Conservation (phyloP, 2,329 filamentous ascomycete species). For the Botrytis paeoniae region DNA sequence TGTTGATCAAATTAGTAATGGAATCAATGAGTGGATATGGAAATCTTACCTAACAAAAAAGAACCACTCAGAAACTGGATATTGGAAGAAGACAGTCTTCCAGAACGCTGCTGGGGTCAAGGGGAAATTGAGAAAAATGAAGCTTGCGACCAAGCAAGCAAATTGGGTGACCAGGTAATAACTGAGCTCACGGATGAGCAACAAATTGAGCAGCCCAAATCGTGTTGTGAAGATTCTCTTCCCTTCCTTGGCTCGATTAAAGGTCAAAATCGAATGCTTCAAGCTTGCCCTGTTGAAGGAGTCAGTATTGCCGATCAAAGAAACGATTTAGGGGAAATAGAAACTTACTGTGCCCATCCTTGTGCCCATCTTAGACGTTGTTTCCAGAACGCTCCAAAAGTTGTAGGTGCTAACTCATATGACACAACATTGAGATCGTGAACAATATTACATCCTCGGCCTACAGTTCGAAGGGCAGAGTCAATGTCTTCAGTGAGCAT, state of each 20-base stretch:
- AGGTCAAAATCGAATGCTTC: conserved; percentile 44
- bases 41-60: conserved; percentile 42
- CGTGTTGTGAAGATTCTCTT: conserved; percentile 40
- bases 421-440: conserved; percentile 50
- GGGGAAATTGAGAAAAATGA: conserved; percentile 46
- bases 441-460: conserved; percentile 42
- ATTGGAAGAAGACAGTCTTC: conserved; percentile 47
- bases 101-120: conserved; percentile 40
- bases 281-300: conserved; percentile 38
- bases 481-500: conserved; percentile 52
- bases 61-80: conserved; percentile 48
- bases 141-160: conserved; percentile 45
- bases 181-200: conserved; percentile 45
- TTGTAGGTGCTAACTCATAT: conserved; percentile 48
- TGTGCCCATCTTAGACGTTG: conserved; percentile 49
- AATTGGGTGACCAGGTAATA: conserved; percentile 51
- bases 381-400: conserved; percentile 46
- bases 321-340: not conserved
- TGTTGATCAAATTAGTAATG: conserved; percentile 23
- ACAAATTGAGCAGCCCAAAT: conserved; percentile 45
- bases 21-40: not conserved
- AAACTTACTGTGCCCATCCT: conserved; percentile 44
- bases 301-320: not conserved
- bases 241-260: conserved; percentile 41
- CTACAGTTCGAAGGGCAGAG: conserved; percentile 44